Evolutionary conservation across 192 early-diverging fungal genomes (phyloP), one percentile per base, ranked within the genome.

Genomic region (Backusella parvicylindrica): DNA sequence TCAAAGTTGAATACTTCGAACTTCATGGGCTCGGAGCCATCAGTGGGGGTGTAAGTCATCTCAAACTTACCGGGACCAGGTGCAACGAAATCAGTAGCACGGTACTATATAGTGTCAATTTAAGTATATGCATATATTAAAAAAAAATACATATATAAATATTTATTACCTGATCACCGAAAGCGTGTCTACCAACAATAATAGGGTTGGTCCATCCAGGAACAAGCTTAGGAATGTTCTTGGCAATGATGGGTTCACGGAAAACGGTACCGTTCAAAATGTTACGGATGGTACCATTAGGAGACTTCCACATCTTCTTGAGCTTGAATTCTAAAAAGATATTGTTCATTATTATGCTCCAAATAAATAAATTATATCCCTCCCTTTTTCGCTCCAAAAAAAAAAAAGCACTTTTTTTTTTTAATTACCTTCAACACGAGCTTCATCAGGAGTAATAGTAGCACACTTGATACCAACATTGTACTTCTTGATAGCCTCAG

Each of bases 381-480:
- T 23, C 50, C 23, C 50, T 53, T 53, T 11, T 53, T 21, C 40
- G 2, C 16, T 16, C 43, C 5, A 40, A 40, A 41, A 35, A 35
- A 35, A 35, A 41, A 41, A 41, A 13, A 41, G 18, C 33, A 35
- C 2, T 35, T 47, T 47, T 47, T 4, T 1, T 47, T 3, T 12
- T 4, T 73, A 68, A 23, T 68, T 77, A 84, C 86, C 87, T 76
- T 94, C 85, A 43, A 99, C 95, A 77, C 97, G 93, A 30, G 89
- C 93, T 64, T 94, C 92, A 79, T 99, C 97, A 11, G 97, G 96
- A 28, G 97, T 99, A 81, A 99, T 99, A 40, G 97, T 99, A 13
- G 97, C 97, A 82, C 97, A 99, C 88, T 99, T 99, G 90, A 99
- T 99, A 75, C 95, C 92, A 69, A 96, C 96, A 79, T 96, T 95